Conservation (phyloP, 1,284 basidiomycete species). For the Hypsizygus ulmarius region DNA sequence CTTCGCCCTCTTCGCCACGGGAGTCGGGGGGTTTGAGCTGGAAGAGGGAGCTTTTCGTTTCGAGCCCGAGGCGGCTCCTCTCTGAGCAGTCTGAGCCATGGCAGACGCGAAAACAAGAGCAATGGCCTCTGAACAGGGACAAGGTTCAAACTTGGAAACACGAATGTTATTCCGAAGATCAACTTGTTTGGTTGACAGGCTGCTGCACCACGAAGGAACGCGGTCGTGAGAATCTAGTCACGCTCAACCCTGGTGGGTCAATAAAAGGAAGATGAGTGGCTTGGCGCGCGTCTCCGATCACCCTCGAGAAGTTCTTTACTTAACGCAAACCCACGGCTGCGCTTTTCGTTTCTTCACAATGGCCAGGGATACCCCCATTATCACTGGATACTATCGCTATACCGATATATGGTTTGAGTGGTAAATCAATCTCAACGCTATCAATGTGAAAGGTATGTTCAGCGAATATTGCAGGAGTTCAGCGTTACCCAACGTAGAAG, state of each 20-base stretch:
- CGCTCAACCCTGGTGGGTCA: conserved; percentile 1
- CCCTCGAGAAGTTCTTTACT: background rate
- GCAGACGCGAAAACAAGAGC: conserved; percentile 8
- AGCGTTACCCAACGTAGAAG: conserved; percentile 37
- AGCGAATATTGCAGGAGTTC: conserved; percentile 27
- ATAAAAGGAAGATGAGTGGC: conserved; percentile 1
- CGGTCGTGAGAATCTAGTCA: conserved; percentile 16
- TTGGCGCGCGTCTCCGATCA: background rate
- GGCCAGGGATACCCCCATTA: conserved; percentile 31
- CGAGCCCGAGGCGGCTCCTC: conserved; percentile 33
- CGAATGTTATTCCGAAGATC: conserved; percentile 11
- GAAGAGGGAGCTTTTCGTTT: conserved; percentile 39
- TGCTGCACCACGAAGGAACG: conserved; percentile 9
- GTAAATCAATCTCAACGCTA: conserved; percentile 29
- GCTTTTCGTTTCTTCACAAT: conserved; percentile 7
- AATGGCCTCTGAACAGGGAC: background rate
- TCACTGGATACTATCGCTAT: conserved; percentile 75
- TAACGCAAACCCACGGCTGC: background rate
- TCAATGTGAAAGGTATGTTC: conserved; percentile 5
- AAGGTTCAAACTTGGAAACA: background rate
- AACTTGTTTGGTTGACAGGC: conserved; percentile 22
- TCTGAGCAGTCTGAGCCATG: conserved; percentile 54
- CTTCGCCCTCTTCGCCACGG: conserved; percentile 47
- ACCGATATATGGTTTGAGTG: conserved; percentile 78
- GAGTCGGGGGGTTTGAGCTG: conserved; percentile 44